Percentiles rank a stretch among this genome's conserved stretches.
phyloP scores from a whole-genome alignment of 2,329 filamentous ascomycete genomes.

The Aspergillus intermedius region DNA sequence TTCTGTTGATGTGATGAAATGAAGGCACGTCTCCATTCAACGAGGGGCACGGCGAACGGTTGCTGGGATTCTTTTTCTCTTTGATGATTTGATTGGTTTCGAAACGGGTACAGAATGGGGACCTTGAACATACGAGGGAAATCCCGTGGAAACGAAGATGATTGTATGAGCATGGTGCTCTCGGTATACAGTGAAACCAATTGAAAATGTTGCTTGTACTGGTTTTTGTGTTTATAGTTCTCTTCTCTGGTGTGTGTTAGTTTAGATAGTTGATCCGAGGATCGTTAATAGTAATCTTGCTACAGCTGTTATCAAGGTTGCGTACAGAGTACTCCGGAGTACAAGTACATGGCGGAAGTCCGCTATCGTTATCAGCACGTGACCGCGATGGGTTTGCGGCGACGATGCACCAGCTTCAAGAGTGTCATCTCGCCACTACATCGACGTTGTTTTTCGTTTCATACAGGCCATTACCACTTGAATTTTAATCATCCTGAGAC shows the following conservation, averaged over 20 bases:
- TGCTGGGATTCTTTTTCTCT: slow-evolving; percentile 11
- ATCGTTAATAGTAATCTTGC: too few species aligned
- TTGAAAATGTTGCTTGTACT: neutral
- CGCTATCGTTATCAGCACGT: neutral
- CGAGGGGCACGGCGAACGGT: slow-evolving; percentile 17
- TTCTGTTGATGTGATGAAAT: slow-evolving; percentile 17
- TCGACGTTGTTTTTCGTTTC: too few species aligned
- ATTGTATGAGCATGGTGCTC: slow-evolving; percentile 12
- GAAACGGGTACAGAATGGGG: neutral
- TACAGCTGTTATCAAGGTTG: too few species aligned
- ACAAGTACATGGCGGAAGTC: too few species aligned
- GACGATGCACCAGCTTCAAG: neutral
- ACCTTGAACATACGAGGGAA: slow-evolving; percentile 18
- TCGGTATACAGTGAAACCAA: neutral
- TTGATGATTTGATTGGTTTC: neutral
- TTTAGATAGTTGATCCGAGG: neutral
- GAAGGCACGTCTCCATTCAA: slow-evolving; percentile 18
- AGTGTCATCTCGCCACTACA: too few species aligned
- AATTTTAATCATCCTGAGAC: too few species aligned
- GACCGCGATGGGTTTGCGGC: neutral
- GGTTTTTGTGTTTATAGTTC: neutral
- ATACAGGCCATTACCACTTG: too few species aligned
- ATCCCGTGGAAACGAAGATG: slow-evolving; percentile 12
- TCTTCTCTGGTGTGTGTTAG: neutral
- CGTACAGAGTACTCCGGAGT: too few species aligned